Conservation (phyloP, 768 basidiomycete genomes). For the Pholiota conissans region DNA sequence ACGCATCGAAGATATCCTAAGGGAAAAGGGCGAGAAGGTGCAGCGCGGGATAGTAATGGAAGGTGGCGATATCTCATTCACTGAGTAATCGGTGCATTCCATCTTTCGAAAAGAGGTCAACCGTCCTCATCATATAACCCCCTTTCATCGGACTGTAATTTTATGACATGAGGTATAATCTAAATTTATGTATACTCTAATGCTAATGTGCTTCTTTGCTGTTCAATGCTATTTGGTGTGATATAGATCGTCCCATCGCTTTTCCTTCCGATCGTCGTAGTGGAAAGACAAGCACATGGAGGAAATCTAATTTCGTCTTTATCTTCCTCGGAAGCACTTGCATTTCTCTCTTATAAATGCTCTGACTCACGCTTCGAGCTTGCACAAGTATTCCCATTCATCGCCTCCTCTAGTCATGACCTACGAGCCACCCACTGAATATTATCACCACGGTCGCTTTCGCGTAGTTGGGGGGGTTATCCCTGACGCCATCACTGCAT, state of each 20-base stretch:
- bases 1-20: constrained; percentile 83
- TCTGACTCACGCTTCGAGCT: not conserved
- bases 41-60: constrained; percentile 46
- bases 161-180: not conserved
- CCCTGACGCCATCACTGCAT: constrained; percentile 5
- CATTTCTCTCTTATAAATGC: not conserved
- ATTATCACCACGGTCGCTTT: constrained; percentile 32
- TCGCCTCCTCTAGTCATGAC: constrained; percentile 8
- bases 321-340: constrained; percentile 1
- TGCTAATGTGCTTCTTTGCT: not conserved
- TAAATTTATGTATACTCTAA: not conserved
- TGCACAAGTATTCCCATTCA: not conserved
- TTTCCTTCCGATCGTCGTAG: no score
- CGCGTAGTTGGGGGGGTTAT: not conserved
- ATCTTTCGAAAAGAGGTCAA: not conserved
- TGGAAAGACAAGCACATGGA: not conserved
- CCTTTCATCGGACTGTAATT: not conserved
- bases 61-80: constrained; percentile 58
- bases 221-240: not conserved
- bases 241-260: not conserved
- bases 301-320: constrained; percentile 1
- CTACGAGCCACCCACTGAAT: constrained; percentile 32
- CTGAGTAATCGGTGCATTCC: constrained; percentile 23
- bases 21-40: constrained; percentile 77
- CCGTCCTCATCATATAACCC: not conserved